Conservation (phyloP, 768 basidiomycete species). For the Favolaschia claudopus region DNA sequence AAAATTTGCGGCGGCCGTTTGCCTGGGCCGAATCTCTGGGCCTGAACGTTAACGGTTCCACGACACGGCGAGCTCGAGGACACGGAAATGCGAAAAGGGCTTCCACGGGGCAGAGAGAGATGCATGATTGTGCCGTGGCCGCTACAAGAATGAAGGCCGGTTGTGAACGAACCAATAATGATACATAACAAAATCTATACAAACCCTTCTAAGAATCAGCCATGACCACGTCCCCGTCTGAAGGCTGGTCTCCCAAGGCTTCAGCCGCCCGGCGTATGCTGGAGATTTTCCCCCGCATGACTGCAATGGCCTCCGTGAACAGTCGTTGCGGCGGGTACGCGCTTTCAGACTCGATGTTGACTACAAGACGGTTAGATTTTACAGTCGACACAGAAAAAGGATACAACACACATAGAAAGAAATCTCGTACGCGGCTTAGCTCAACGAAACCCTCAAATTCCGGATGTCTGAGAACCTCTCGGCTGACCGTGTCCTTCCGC, state of each 20-base stretch:
- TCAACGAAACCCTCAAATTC: constrained; percentile 88
- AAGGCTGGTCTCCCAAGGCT: constrained; percentile 54
- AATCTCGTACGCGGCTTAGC: constrained; percentile 87
- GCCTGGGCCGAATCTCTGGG: no score
- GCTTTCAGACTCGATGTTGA: constrained; percentile 91
- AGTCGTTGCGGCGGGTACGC: constrained; percentile 87
- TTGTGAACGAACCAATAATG: no score
- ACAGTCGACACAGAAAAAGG: background rate
- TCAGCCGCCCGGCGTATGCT: constrained; percentile 66
- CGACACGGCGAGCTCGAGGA: no score
- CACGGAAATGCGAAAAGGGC: no score
- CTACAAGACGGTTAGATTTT: constrained; percentile 45
- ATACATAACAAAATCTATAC: constrained; percentile 4
- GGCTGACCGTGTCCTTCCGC: constrained; percentile 86
- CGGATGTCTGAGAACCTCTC: constrained; percentile 91
- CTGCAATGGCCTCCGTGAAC: constrained; percentile 77
- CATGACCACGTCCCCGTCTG: constrained; percentile 64
- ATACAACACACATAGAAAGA: constrained; percentile 82
- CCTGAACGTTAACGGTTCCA: no score
- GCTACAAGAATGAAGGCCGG: no score
- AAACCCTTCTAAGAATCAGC: constrained; percentile 37
- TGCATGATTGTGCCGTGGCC: no score
- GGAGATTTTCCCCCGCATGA: constrained; percentile 83
- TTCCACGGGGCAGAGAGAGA: no score
- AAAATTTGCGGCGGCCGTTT: no score